Percentiles rank a stretch among this genome's conserved stretches.
phyloP scores from a whole-genome alignment of 768 basidiomycete species.

The Psilocybe sp. region DNA sequence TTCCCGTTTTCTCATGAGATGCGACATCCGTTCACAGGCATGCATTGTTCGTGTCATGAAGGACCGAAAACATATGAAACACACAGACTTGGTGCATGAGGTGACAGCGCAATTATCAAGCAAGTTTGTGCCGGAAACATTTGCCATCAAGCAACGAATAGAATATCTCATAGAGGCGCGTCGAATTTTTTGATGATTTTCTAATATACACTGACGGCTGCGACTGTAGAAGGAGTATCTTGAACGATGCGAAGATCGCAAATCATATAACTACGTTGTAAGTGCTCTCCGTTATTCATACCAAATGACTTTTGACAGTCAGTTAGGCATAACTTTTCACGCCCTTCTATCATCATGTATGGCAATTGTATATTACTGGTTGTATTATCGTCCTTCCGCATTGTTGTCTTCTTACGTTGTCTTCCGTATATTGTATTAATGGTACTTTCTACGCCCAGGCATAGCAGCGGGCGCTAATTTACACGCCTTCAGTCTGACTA shows the following conservation, averaged over 20 bases:
- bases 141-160: slow-evolving; percentile 89
- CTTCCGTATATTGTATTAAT: no score
- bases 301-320: no score
- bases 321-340: no score
- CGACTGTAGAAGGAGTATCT: slow-evolving; percentile 84
- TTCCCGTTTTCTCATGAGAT: neutral
- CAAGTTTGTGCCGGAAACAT: slow-evolving; percentile 85
- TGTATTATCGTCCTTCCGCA: no score
- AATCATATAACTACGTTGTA: slow-evolving; percentile 63
- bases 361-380: no score
- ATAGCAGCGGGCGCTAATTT: no score
- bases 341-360: no score
- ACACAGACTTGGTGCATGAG: slow-evolving; percentile 88
- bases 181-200: slow-evolving; percentile 2
- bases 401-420: no score
- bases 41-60: slow-evolving; percentile 99
- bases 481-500: no score
- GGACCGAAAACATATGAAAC: slow-evolving; percentile 83
- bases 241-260: slow-evolving; percentile 84
- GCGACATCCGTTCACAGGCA: slow-evolving; percentile 52
- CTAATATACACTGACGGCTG: neutral
- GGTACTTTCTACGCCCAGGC: no score
- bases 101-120: slow-evolving; percentile 81
- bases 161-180: slow-evolving; percentile 90
- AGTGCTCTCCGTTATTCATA: neutral